Evolutionary conservation across 352 stramenopile genomes (phyloP).

Genomic region (Globisporangium cylindrosporum): DNA sequence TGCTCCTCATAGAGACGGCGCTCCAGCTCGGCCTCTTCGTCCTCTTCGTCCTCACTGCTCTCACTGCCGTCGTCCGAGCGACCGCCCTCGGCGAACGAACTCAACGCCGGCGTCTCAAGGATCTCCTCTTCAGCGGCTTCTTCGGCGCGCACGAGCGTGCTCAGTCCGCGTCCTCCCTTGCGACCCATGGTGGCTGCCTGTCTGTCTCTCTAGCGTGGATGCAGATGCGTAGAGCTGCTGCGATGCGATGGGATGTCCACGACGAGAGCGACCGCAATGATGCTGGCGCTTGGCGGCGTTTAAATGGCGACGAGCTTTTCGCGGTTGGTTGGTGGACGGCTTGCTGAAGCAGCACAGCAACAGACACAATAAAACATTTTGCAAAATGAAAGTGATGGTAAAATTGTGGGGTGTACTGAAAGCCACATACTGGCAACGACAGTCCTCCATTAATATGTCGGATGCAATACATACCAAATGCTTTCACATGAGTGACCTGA

Average conservation of each 20-base stretch:
- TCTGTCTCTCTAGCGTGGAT: neutral
- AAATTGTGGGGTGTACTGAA: neutral
- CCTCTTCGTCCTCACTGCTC: slow-evolving; percentile 45
- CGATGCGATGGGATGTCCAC: slow-evolving; percentile 4
- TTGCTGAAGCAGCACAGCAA: slow-evolving; percentile 15
- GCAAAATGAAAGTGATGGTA: neutral
- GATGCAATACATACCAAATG: neutral
- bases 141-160: slow-evolving; percentile 63
- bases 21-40: slow-evolving; percentile 71
- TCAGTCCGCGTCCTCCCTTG: slow-evolving; percentile 41
- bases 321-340: slow-evolving; percentile 19
- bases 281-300: slow-evolving; percentile 9
- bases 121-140: slow-evolving; percentile 80
- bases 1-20: slow-evolving; percentile 70
- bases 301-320: slow-evolving; percentile 13
- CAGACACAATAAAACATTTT: slow-evolving; percentile 24
- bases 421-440: neutral
- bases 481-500: neutral
- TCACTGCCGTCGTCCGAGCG: slow-evolving; percentile 23
- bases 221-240: slow-evolving; percentile 3
- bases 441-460: neutral
- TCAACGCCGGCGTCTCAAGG: slow-evolving; percentile 77
- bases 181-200: slow-evolving; percentile 29
- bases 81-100: slow-evolving; percentile 28
- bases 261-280: slow-evolving; percentile 1